Evolutionary conservation across 164 flowering plant genomes (phyloP), one percentile per base, ranked within the genome.

Genomic region (Taxillus chinensis): DNA sequence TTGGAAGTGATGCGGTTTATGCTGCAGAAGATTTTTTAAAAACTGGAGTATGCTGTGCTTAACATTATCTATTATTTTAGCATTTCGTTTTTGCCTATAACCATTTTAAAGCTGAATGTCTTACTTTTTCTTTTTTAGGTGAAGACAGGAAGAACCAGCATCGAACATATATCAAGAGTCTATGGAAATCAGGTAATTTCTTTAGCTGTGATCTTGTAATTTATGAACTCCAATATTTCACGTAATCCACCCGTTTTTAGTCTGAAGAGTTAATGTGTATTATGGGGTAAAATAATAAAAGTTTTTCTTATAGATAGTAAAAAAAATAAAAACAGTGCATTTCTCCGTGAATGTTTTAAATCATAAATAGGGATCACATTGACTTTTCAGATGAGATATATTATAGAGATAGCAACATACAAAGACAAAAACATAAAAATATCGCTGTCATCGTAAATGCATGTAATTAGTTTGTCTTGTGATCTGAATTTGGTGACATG

Each of bases 1-100:
- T 93, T 71, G 98, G 98, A 73, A 93, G 98, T 68, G 97, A 93
- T 74, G 98, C 98, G 57, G 98, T 90, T 67, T 88, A 85, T 83
- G 88, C 91, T 46, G 96, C 97, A 8, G 98, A 93, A 78, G 95
- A 76, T 65, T 88, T 81, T 65, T 41, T 85, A 61, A 88, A 67
- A 80, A 80, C 92, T 42, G 87, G 91, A 74, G 98, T 93, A 84
- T 51, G 89, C 15, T 17, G 14, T 57, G 45, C 37, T 51, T 59
- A 43, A 39, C 38, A 45, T 15, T 37, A 10, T 50, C 15, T 45
- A 56, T 40, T 60, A 15, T 49, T 42, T 50, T 39, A 57, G 8
- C 51, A 50, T 39, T 46, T 16, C 39, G 8, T 53, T 7, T 57
- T 64, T 45, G 13, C 15, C 15, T n/a, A 14, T 5, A 5, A 5